Base-by-base conservation (phyloP, 2,329 filamentous ascomycete genomes). In the Colletotrichum sansevieriae region DNA sequence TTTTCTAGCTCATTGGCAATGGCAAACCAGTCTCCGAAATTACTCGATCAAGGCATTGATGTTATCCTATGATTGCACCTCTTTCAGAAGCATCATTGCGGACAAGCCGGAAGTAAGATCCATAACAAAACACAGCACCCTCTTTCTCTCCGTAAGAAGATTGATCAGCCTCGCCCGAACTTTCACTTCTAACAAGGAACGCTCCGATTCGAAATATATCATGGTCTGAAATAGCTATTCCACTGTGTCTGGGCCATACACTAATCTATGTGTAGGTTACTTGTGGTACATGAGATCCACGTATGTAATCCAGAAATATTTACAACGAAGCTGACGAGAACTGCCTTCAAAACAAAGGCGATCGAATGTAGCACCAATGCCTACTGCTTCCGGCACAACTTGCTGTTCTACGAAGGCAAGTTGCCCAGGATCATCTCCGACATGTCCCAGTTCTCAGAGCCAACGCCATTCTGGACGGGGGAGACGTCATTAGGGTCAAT, bases 321-420 rank as follows among this genome's bases (percentile, higher is more conserved):
- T 66, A 66, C 55, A 66, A 13, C 18, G 49, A 65, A 68, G 11
- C 8, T 9, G 43, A 8, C 44, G 55, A 2, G 22, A 2, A 29
- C 11, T 22, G 22, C n/a, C 8, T 2, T 33, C 29, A 37, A 52
- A 29, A 15, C 7, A 4, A 11, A 55, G 7, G 46, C 25, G 33
- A 41, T n/a, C 2, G 20, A n/a, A 15, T 12, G 20, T 3, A 3
- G 37, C 10, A 22, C 1, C 22, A 4, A 54, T 1, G 4, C 11
- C 33, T 59, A 70, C 39, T 39, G 20, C 56, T 70, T 70, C 25
- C 51, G 73, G 58, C 66, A 73, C 63, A 73, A 61, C 65, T 72
- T 72, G 63, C 70, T 72, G 68, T 73, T 72, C 63, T 74, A 71
- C 13, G 63, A 71, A 55, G 72, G 69, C 63, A 71, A 35, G 37